Base-by-base conservation (phyloP, 176 grass and related monocot species). In the Zoysia pacifica region DNA sequence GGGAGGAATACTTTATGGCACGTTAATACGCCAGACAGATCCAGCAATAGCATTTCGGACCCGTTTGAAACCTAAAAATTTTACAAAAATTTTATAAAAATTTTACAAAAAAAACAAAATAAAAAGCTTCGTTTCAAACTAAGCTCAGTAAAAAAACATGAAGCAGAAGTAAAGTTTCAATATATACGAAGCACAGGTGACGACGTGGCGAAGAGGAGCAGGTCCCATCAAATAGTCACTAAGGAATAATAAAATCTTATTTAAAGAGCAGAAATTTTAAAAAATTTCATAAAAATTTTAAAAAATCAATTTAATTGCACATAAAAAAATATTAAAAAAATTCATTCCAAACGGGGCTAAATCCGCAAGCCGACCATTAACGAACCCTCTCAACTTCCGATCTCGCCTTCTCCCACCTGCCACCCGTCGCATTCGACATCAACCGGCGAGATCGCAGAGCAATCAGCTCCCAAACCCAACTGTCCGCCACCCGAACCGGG, bases 401-500 rank as follows among this genome's bases (percentile, higher is more conserved):
- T 28, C 28, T 28, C 48, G 11, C 44, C 58, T 14, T 38, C 35
- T 16, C 47, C 66, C 46, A 77, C 55, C 5, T 39, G 13, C 45
- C 45, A 37, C 11, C 48, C 73, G 35, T 67, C 51, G 8, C 59
- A 16, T 5, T 61, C 86, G 73, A n/a, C 67, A 9, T 65, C 18
- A 19, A 15, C 4, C 9, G 20, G 51, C 65, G 5, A 69, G 52
- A 79, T 74, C 62, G 59, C 59, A 48, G 62, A 58, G 75, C 70
- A 65, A 69, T 75, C 9, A 59, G 52, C 18, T 52, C 56, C 52
- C 51, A 69, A 52, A 54, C 47, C 64, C 55, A 68, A 6, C 46
- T 70, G 83, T 82, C 48, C 56, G 70, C n/a, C 78, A 77, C 56
- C 79, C 75, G 72, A 6, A 18, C 48, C 54, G 41, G 38, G 19